These are phyloP conservation scores for Xylaria multiplex DNA, from an alignment of 2,329 filamentous ascomycete species.

Conservation along the genomic window DNA sequence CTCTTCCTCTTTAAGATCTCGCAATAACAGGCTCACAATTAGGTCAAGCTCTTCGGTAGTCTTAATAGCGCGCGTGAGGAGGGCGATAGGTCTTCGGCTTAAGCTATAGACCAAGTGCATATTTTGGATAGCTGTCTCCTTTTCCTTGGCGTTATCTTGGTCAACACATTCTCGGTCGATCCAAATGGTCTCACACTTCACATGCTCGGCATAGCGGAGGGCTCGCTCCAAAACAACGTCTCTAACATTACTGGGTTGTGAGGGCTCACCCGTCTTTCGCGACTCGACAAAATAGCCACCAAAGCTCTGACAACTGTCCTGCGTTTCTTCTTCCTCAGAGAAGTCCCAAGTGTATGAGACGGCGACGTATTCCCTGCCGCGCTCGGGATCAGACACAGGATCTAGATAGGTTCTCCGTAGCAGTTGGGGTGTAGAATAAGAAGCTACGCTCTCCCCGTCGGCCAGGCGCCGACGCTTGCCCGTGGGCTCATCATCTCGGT, in stretches of 20 bases:
- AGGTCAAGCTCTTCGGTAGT: conserved; percentile 43
- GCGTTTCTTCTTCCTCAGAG: conserved; percentile 42
- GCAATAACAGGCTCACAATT: conserved; percentile 40
- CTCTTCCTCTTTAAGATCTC: conserved; percentile 38
- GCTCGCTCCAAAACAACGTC: conserved; percentile 43
- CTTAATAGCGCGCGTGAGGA: conserved; percentile 43
- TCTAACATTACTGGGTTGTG: conserved; percentile 43
- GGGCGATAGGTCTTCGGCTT: conserved; percentile 43
- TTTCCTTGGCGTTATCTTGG: conserved; percentile 42
- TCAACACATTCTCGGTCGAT: conserved; percentile 47
- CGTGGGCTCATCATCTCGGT: conserved; percentile 38
- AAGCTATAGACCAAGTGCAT: conserved; percentile 48
- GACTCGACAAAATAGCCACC: conserved; percentile 43
- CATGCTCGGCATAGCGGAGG: conserved; percentile 42
- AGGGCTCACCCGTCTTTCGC: conserved; percentile 37
- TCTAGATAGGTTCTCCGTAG: conserved; percentile 43
- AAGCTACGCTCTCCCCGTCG: conserved; percentile 39
- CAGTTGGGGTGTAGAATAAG: conserved; percentile 32
- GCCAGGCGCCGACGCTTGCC: conserved; percentile 44
- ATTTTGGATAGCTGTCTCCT: conserved; percentile 46
- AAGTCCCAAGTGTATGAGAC: conserved; percentile 47
- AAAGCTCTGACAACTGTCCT: conserved; percentile 27
- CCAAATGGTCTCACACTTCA: conserved; percentile 45
- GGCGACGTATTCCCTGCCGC: conserved; percentile 44
- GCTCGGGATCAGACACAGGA: conserved; percentile 38